These are phyloP conservation scores for Opeltia flavorubescens DNA, from an alignment of 495 filamentous ascomycete species.

Conservation along the genomic window DNA sequence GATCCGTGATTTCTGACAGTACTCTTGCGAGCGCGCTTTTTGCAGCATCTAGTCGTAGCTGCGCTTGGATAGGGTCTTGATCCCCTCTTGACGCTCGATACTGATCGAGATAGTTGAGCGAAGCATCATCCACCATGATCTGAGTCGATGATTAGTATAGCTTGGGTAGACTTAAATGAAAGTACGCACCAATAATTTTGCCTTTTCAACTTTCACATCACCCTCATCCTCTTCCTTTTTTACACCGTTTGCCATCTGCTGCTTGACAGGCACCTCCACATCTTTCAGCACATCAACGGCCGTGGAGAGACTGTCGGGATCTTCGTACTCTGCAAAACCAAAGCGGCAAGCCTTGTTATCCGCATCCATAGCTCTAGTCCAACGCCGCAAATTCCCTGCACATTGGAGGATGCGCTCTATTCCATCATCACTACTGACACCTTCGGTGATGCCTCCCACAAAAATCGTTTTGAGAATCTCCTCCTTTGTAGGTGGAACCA, in stretches of 20 bases:
- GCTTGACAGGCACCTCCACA: conserved; percentile 72
- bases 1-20: conserved; percentile 59
- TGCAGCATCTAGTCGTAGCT: conserved; percentile 55
- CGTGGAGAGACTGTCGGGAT: conserved; percentile 73
- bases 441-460: conserved; percentile 71
- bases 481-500: conserved; percentile 75
- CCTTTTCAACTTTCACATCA: conserved; percentile 50
- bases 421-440: conserved; percentile 61
- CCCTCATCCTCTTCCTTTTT: conserved; percentile 32
- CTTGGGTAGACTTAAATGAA: background rate
- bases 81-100: conserved; percentile 53
- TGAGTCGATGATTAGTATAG: conserved; percentile 12
- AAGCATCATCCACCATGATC: conserved; percentile 60
- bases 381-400: conserved; percentile 67
- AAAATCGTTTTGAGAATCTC: conserved; percentile 87
- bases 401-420: conserved; percentile 68
- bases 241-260: conserved; percentile 37
- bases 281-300: conserved; percentile 79
- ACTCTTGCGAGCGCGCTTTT: conserved; percentile 48
- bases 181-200: conserved; percentile 42
- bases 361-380: conserved; percentile 70
- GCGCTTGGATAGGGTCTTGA: conserved; percentile 47
- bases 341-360: conserved; percentile 77
- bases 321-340: conserved; percentile 94
- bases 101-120: conserved; percentile 81